Base-by-base conservation (phyloP, 2,329 filamentous ascomycete genomes). In the Celoporthe dispersa region DNA sequence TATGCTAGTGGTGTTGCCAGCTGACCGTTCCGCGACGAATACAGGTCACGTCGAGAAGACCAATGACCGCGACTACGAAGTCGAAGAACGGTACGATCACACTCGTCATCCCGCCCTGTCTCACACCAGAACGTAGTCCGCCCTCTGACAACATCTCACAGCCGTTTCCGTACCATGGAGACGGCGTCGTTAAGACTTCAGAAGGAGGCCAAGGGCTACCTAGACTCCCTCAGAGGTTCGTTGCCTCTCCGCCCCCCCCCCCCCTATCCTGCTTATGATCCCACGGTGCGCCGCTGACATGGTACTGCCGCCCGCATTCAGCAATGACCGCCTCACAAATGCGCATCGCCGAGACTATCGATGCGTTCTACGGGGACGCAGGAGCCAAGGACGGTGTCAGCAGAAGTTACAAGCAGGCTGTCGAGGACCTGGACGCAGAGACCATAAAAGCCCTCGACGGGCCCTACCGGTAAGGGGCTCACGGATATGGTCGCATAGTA, bases 251-350 rank as follows among this genome's bases (percentile, higher is more conserved):
- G 16, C 37, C 9, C 33, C 22, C 39, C 19, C 31, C 11, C 5
- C 3, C 35, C 37, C 14, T 41, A 28, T 44, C 60, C 25, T 41
- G 60, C 60, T 37, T n/a, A 25, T 16, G 33, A 6, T 25, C 37
- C 60, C 22, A 44, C 4, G 1, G 25, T 31, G 33, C 44, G 44
- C 16, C 12, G n/a, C 37, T 60, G 11, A 44, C 31, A 55, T n/a
- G 9, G 19, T 19, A 3, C 22, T n/a, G 1, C 1, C n/a, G 6
- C 31, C 6, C n/a, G 12, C 31, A 7, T 66, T 22, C 66, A 94
- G 95, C 96, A 75, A 99, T 99, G 96, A 99, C 96, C 22, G 95
- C 96, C 66, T 98, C 94, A 67, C 96, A 99, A 83, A 98, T 99
- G 95, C 92, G 95, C 78, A 98, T 99, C 80, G 96, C 96, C 74